Conservation (phyloP, 495 filamentous ascomycete genomes). For the Lentithecium fluviatile region DNA sequence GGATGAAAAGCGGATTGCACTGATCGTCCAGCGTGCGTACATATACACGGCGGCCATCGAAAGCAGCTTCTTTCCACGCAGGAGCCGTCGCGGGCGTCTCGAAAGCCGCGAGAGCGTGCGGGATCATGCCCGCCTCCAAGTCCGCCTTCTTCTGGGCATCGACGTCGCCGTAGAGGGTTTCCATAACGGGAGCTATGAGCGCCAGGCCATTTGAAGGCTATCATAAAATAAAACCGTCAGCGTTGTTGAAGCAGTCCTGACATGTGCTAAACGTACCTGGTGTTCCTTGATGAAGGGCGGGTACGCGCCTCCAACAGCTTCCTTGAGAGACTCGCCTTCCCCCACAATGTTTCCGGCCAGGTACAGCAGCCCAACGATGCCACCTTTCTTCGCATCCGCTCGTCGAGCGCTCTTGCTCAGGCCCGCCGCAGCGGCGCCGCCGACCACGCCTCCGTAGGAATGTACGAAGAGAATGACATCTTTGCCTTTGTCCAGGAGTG, state of each 20-base stretch:
- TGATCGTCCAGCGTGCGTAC: slow-evolving; percentile 15
- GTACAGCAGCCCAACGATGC: slow-evolving; percentile 49
- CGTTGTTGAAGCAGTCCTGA: too few relatives aligned
- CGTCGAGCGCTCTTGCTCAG: slow-evolving; percentile 45
- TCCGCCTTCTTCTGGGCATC: background rate
- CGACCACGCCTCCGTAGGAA: slow-evolving; percentile 45
- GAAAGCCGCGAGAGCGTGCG: slow-evolving; percentile 17
- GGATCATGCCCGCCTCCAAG: slow-evolving; percentile 11
- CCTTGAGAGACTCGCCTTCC: slow-evolving; percentile 25
- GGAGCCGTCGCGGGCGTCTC: slow-evolving; percentile 7
- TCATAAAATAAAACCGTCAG: too few relatives aligned
- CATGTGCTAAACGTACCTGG: background rate
- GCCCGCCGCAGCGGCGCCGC: slow-evolving; percentile 41
- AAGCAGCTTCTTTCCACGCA: slow-evolving; percentile 17
- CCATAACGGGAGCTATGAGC: slow-evolving; percentile 14
- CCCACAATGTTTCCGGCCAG: slow-evolving; percentile 45
- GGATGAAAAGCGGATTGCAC: slow-evolving; percentile 15
- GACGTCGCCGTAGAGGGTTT: slow-evolving; percentile 31
- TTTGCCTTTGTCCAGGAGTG: slow-evolving; percentile 34
- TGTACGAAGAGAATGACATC: slow-evolving; percentile 45
- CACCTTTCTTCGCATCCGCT: slow-evolving; percentile 43
- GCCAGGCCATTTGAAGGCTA: slow-evolving; percentile 18
- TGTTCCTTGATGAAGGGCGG: slow-evolving; percentile 23
- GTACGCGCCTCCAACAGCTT: slow-evolving; percentile 17
- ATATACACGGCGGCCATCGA: slow-evolving; percentile 11